Conservation (phyloP, 257 asterid species). For the Petunia secreta region DNA sequence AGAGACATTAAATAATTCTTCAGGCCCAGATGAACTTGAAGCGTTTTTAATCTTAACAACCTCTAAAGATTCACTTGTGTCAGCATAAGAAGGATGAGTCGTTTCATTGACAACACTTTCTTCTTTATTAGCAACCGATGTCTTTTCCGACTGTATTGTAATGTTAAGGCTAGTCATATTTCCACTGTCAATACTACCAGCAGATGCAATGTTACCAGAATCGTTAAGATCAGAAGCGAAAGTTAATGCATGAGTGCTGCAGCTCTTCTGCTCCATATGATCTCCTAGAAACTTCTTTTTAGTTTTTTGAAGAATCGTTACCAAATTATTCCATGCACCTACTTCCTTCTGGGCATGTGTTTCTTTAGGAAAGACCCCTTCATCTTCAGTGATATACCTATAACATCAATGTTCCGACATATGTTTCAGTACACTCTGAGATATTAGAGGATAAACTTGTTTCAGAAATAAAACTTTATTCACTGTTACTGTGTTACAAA, state of each 20-base stretch:
- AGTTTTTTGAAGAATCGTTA: constrained; percentile 23
- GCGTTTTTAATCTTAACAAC: constrained; percentile 7
- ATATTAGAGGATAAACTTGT: not conserved
- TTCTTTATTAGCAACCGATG: not conserved
- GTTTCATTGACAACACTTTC: constrained; percentile 9
- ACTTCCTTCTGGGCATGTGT: constrained; percentile 32
- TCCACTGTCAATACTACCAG: constrained; percentile 9
- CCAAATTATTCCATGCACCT: constrained; percentile 37
- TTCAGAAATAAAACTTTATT: not conserved
- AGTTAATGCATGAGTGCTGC: not conserved
- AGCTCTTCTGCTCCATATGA: constrained; percentile 12
- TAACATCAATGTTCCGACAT: constrained; percentile 24
- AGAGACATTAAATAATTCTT: not conserved
- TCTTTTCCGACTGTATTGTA: not conserved
- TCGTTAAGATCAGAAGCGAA: constrained; percentile 19
- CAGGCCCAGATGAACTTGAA: constrained; percentile 24
- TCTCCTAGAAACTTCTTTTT: constrained; percentile 32
- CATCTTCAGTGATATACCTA: constrained; percentile 40
- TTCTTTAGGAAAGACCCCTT: constrained; percentile 36
- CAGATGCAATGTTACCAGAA: constrained; percentile 20
- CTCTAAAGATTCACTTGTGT: constrained; percentile 9
- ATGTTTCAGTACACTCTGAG: constrained; percentile 27
- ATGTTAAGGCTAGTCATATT: not conserved
- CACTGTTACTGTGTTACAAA: not conserved
- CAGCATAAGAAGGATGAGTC: constrained; percentile 23